phyloP scores from a whole-genome alignment of 2,329 filamentous ascomycete genomes.

The Colletotrichum nymphaeae region DNA sequence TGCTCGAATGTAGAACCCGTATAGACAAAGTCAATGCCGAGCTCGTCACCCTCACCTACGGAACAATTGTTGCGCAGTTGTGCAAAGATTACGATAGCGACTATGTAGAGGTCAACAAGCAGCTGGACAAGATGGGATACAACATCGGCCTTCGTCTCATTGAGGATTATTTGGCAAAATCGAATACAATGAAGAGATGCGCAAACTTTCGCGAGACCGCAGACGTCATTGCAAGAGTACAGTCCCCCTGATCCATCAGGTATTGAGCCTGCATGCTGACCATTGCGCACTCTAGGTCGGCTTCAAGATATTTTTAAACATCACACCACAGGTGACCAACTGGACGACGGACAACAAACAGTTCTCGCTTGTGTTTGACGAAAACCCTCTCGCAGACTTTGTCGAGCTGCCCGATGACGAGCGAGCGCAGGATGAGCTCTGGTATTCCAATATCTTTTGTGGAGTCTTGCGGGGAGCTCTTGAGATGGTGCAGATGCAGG shows the following conservation, averaged over 20 bases:
- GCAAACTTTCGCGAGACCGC: constrained; percentile 95
- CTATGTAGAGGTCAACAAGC: constrained; percentile 96
- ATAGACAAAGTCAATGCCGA: constrained; percentile 99
- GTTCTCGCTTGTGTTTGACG: constrained; percentile 95
- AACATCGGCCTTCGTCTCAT: constrained; percentile 97
- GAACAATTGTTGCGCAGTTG: constrained; percentile 94
- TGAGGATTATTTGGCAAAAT: constrained; percentile 97
- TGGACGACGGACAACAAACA: constrained; percentile 98
- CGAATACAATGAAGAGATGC: constrained; percentile 88
- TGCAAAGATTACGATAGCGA: constrained; percentile 97
- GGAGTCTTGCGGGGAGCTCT: constrained; percentile 90
- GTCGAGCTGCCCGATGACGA: constrained; percentile 97
- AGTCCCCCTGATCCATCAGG: constrained; percentile 8
- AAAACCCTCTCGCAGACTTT: constrained; percentile 97
- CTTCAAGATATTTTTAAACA: constrained; percentile 99
- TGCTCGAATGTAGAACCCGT: constrained; percentile 74
- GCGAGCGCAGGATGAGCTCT: constrained; percentile 93
- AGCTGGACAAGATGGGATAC: constrained; percentile 99
- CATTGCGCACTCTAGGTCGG: constrained; percentile 73
- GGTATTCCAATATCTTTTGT: constrained; percentile 98
- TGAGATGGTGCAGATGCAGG: constrained; percentile 99
- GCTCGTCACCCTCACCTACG: constrained; percentile 96
- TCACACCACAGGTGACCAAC: constrained; percentile 91
- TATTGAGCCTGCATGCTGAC: constrained; percentile 36
- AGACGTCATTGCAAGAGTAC: constrained; percentile 93